phyloP scores from a whole-genome alignment of 2,329 filamentous ascomycete species.

The Amesomyces nigricolor region DNA sequence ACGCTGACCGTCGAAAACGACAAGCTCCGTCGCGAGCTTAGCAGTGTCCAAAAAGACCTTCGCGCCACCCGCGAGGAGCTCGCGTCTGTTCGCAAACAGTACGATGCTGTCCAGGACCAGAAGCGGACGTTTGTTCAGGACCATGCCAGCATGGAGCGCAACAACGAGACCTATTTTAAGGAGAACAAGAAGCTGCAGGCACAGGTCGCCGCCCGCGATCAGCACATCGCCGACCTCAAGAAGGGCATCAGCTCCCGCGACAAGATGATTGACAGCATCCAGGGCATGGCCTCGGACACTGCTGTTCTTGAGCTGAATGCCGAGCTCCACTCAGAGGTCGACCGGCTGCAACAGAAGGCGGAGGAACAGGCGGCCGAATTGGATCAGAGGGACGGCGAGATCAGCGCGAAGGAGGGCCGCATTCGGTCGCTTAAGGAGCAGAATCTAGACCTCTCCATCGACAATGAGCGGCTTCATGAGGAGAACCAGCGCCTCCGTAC shows the following conservation, averaged over 20 bases:
- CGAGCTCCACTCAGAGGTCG: constrained; percentile 26
- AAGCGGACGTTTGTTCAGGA: constrained; percentile 44
- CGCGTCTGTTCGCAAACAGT: constrained; percentile 34
- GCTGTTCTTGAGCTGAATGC: constrained; percentile 26
- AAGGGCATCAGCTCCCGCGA: constrained; percentile 27
- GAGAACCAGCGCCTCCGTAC: constrained; percentile 46
- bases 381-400: constrained; percentile 22
- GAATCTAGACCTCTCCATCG: constrained; percentile 24
- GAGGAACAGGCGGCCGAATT: constrained; percentile 19
- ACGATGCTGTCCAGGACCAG: constrained; percentile 37
- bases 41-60: constrained; percentile 40
- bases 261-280: constrained; percentile 27
- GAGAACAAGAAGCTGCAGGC: constrained; percentile 44
- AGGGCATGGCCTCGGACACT: constrained; percentile 25
- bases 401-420: constrained; percentile 22
- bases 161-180: constrained; percentile 50
- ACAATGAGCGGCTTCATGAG: constrained; percentile 29
- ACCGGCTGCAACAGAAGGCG: constrained; percentile 22
- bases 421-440: constrained; percentile 26
- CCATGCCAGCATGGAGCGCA: constrained; percentile 47
- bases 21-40: constrained; percentile 35
- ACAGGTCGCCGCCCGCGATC: constrained; percentile 24
- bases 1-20: constrained; percentile 29
- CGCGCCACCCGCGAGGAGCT: constrained; percentile 44
- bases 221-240: constrained; percentile 28